These are phyloP conservation scores for Sedum album DNA, from an alignment of 164 flowering plant genomes.

Conservation along the genomic window DNA sequence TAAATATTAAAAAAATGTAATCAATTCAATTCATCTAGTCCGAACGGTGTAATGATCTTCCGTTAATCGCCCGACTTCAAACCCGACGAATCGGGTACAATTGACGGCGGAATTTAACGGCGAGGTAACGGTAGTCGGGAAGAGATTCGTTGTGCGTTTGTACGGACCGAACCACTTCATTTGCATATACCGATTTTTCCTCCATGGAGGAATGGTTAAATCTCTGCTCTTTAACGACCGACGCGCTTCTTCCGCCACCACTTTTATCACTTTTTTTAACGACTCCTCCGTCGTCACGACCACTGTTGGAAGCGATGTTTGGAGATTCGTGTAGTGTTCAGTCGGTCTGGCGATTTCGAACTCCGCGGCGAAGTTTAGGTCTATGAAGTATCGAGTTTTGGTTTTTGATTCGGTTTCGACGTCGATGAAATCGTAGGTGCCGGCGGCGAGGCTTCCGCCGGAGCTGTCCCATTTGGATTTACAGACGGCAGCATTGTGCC, in stretches of 20 bases:
- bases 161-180: slow-evolving; percentile 74
- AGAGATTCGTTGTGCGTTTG: slow-evolving; percentile 32
- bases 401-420: slow-evolving; percentile 7
- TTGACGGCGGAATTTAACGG: slow-evolving; percentile 4
- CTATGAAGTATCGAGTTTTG: slow-evolving; percentile 47
- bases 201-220: slow-evolving; percentile 74
- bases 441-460: slow-evolving; percentile 35
- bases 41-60: slow-evolving; percentile 22
- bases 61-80: slow-evolving; percentile 22
- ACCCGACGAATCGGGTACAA: slow-evolving; percentile 46
- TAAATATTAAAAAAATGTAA: background rate
- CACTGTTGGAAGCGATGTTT: slow-evolving; percentile 34
- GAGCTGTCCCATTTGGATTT: slow-evolving; percentile 55
- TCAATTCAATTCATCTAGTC: slow-evolving; percentile 31
- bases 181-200: slow-evolving; percentile 70
- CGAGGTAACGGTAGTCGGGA: background rate
- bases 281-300: slow-evolving; percentile 47
- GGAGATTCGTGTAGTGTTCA: slow-evolving; percentile 23
- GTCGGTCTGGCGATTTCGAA: slow-evolving; percentile 83
- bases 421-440: slow-evolving; percentile 61
- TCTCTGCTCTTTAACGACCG: slow-evolving; percentile 48
- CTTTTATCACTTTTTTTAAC: slow-evolving; percentile 38
- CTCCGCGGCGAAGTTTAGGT: slow-evolving; percentile 45
- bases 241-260: slow-evolving; percentile 46
- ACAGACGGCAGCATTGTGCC: slow-evolving; percentile 78